phyloP scores from a whole-genome alignment of 768 basidiomycete genomes.

The Podaxis sp. region DNA sequence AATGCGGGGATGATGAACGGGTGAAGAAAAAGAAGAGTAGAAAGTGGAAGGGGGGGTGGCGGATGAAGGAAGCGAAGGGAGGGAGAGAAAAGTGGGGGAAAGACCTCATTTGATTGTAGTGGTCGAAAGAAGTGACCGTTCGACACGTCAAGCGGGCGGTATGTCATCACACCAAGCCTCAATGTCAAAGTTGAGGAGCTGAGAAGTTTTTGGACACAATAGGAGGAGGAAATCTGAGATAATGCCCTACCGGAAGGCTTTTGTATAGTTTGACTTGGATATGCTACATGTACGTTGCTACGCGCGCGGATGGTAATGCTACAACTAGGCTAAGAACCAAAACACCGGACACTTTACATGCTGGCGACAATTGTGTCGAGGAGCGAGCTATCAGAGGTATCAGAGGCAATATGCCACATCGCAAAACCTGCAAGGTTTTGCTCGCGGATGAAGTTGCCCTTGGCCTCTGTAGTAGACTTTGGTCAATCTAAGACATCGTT shows the following conservation, averaged over 20 bases:
- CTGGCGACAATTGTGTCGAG: slow-evolving; percentile 50
- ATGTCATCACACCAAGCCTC: neutral
- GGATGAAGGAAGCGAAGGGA: too few species aligned
- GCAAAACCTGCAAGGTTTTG: slow-evolving; percentile 54
- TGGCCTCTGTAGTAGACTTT: slow-evolving; percentile 31
- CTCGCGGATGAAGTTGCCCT: slow-evolving; percentile 55
- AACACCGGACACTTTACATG: slow-evolving; percentile 23
- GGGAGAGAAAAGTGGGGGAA: neutral
- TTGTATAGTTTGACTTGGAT: neutral
- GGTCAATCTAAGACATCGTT: neutral
- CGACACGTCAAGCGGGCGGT: too few species aligned
- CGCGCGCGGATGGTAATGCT: neutral
- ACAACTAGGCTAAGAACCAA: neutral
- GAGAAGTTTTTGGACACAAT: neutral
- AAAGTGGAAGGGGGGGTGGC: neutral
- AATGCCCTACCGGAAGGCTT: neutral
- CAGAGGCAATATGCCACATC: slow-evolving; percentile 66
- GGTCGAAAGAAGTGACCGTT: neutral
- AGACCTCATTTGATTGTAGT: neutral
- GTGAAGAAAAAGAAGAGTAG: neutral
- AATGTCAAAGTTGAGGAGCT: neutral
- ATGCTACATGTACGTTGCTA: neutral
- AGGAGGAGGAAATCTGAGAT: neutral
- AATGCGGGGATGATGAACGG: neutral
- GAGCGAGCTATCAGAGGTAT: slow-evolving; percentile 51